Evolutionary conservation across 1,284 basidiomycete genomes (phyloP), one percentile per base, ranked within the genome.

Genomic region (Cutaneotrichosporon sp.): DNA sequence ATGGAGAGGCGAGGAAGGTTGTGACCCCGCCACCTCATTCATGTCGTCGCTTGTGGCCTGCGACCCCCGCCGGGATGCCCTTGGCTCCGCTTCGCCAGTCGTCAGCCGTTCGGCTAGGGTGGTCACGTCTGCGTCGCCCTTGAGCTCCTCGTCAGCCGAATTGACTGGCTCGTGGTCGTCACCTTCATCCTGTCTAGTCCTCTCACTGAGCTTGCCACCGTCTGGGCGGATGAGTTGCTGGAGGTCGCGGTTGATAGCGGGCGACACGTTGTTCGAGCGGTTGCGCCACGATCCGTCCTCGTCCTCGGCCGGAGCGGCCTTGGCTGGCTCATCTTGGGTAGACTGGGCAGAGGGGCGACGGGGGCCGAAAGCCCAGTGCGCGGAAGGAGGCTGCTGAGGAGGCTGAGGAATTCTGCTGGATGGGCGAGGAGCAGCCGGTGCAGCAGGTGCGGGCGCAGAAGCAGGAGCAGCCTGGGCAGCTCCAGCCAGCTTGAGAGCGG

Each of bases 141-240:
- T 50, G 47, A n/a, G 47, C 47, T 50, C 47, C 47, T 50, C 47
- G 47, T 50, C 47, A 50, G 47, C 47, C 47, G 47, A 27, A 27
- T 29, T 50, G 47, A 50, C 47, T 50, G 47, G 47, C 25, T 50
- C 47, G 47, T 50, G 14, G 24, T 50, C 25, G 47, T 50, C 47
- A 50, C 46, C 46, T 47, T 47, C 46, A 47, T 50, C 47, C 16
- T 29, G 47, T 50, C 47, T 50, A 46, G 24, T 46, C 47, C 47
- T 50, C 47, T 50, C 47, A 50, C 47, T 31, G 27, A 27, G 27
- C 25, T 31, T 50, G 25, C 47, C 47, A 31, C 38, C n/a, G 38
- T 8, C 38, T 42, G 38, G 18, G 38, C 18, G 18, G 38, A 42
- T 42, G 18, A 42, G 18, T 42, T 42, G 38, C 38, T 42, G 38